Base-by-base conservation (phyloP, 1,284 basidiomycete species). In the Moniliophthora roreri region DNA sequence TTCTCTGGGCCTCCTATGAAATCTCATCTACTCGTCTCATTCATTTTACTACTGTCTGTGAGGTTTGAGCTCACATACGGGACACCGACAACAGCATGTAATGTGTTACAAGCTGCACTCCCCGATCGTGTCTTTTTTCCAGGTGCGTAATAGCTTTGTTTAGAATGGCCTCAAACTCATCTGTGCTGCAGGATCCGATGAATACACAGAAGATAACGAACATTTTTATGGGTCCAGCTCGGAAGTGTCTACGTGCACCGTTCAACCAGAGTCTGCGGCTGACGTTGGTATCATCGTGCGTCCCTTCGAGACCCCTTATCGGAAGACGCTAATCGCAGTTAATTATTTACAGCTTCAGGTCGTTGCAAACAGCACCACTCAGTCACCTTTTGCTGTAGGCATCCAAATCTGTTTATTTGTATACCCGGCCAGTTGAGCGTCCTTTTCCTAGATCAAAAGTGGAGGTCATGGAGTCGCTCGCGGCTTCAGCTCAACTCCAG, bases 401-500 rank as follows among this genome's bases (percentile, higher is more conserved):
- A 6, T 18, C 6, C 41, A 44, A n/a, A n/a, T n/a, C n/a, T n/a
- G n/a, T n/a, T 23, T 44, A 6, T 15, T 23, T 4, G 41, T 20
- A 24, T 44, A 16, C 24, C 24, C 20, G 7, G 4, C 21, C 24
- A 15, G 6, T 23, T 44, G 11, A 23, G 15, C 15, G 13, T 44
- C 13, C 20, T 23, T 4, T 23, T 60, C 56, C 46, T 47, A 71
- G 71, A 64, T 77, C 38, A 69, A 71, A 51, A 63, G 69, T 3
- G 67, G 62, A 0, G 75, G 75, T 0, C 71, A 73, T 48, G 53
- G 64, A 2, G 40, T 55, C 13, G 70, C 69, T 46, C 63, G 53
- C 1, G 65, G 64, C 4, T 70, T 71, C 55, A 57, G 69, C 21
- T 72, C 70, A 1, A 74, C 75, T 13, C 55, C 53, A 1, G 74